Conservation (phyloP, 495 filamentous ascomycete species). For the Penicilliopsis zonata region DNA sequence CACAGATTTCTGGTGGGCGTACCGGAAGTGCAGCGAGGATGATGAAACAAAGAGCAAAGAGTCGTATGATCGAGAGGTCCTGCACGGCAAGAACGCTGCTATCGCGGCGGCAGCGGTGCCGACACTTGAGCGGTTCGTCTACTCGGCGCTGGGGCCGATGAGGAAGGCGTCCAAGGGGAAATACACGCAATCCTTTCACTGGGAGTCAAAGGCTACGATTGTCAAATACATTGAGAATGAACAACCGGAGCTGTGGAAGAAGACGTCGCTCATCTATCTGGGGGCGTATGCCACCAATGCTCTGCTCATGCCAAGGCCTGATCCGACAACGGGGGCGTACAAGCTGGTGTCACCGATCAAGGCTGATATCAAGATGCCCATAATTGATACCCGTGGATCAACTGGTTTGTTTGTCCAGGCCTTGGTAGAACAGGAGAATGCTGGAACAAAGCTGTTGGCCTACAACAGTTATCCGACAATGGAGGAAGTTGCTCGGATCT, state of each 20-base stretch:
- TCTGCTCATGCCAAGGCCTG: background rate
- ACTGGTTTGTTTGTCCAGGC: constrained; percentile 20
- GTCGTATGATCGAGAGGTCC: constrained; percentile 28
- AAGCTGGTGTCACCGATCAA: background rate
- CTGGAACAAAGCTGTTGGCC: constrained; percentile 19
- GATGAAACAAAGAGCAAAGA: constrained; percentile 10
- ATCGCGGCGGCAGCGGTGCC: constrained; percentile 32
- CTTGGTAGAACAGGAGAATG: constrained; percentile 11
- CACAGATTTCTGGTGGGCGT: constrained; percentile 36
- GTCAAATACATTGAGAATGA: constrained; percentile 18
- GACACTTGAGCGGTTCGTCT: constrained; percentile 29
- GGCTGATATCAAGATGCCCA: constrained; percentile 9
- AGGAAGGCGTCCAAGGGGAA: constrained; percentile 19
- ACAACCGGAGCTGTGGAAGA: constrained; percentile 28
- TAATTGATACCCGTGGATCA: constrained; percentile 16
- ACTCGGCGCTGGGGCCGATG: constrained; percentile 19
- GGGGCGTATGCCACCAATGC: constrained; percentile 25
- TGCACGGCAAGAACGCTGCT: constrained; percentile 33
- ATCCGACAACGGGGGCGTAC: constrained; percentile 1
- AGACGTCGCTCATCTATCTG: constrained; percentile 27
- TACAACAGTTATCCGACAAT: constrained; percentile 13
- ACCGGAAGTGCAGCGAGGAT: constrained; percentile 9
- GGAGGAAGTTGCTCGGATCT: constrained; percentile 14
- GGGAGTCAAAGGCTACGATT: constrained; percentile 23
- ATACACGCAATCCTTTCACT: constrained; percentile 25